Percentiles rank a stretch among this genome's conserved stretches.
Conservation (phyloP, 345 rosid genomes). For the Salix udensis region DNA sequence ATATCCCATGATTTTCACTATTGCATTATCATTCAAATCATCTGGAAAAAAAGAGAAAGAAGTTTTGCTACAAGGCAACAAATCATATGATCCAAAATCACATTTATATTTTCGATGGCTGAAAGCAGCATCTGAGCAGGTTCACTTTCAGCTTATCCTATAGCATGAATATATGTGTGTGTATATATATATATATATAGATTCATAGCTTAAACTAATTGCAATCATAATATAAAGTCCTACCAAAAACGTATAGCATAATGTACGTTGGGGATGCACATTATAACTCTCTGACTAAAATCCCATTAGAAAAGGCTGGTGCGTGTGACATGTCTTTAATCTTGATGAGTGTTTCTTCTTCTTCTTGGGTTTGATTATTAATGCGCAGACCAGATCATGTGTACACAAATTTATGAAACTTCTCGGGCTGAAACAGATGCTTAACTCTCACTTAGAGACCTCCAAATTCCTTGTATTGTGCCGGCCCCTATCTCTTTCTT, state of each 20-base stretch:
- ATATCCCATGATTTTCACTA: constrained; percentile 16
- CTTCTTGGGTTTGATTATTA: neutral
- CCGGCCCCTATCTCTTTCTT: neutral
- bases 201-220: neutral
- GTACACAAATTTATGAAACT: neutral
- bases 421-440: neutral
- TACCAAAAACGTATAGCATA: neutral
- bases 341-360: neutral
- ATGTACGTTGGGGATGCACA: neutral
- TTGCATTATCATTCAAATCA: neutral
- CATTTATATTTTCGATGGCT: neutral
- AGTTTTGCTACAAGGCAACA: too few species aligned
- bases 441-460: neutral
- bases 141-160: neutral
- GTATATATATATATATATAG: neutral
- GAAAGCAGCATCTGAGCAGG: neutral
- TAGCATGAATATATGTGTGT: neutral
- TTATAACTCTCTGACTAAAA: neutral
- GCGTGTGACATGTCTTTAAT: neutral
- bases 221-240: neutral
- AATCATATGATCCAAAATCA: too few species aligned
- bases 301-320: neutral
- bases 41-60: too few species aligned
- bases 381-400: too few species aligned
- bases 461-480: neutral